Evolutionary conservation across 1,284 basidiomycete genomes (phyloP), one percentile per base, ranked within the genome.

Genomic region (Vanrija sp.): DNA sequence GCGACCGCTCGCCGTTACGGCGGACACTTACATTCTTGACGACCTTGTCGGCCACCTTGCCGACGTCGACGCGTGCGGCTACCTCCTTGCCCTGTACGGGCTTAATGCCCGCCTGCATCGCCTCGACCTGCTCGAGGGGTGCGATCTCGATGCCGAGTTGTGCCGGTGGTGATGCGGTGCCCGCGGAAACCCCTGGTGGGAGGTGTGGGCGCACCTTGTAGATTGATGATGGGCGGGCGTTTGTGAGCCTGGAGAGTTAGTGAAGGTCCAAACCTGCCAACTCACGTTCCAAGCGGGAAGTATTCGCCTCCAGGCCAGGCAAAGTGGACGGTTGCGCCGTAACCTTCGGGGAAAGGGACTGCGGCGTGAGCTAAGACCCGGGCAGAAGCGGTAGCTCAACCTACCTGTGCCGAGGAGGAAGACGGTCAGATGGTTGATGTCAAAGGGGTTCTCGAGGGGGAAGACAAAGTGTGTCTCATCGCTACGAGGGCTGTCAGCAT

Each of bases 181-280:
- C 60, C 29, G 62, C 56, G 3, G 57, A 47, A 3, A 56, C 49
- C 16, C 60, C 55, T 6, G 71, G n/a, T 1, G 73, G 69, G 25
- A 73, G 46, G 81, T 84, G 49, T 82, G 70, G 85, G 9, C 87
- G 83, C 16, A 95, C 81, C 16, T 90, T 87, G 78, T 93, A 95
- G 66, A 96, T 92, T 1, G 91, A 87, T 1, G 90, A 93, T 0
- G 91, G 91, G 69, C 94, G 94, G 19, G 88, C 85, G 71, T 93
- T 93, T 3, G 91, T 91, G 38, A 96, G 80, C 80, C 91, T 93
- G 62, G 19, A n/a, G 52, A 28, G 38, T 14, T 19, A 28, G 48
- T 38, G 14, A 38, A 43, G 58, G 23, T 19, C 23, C 6, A 28
- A 26, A 10, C 21, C 21, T 23, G n/a, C 25, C 15, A 15, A 81